phyloP scores from a whole-genome alignment of 202 grass and related monocot genomes.

The Musa balbisiana region DNA sequence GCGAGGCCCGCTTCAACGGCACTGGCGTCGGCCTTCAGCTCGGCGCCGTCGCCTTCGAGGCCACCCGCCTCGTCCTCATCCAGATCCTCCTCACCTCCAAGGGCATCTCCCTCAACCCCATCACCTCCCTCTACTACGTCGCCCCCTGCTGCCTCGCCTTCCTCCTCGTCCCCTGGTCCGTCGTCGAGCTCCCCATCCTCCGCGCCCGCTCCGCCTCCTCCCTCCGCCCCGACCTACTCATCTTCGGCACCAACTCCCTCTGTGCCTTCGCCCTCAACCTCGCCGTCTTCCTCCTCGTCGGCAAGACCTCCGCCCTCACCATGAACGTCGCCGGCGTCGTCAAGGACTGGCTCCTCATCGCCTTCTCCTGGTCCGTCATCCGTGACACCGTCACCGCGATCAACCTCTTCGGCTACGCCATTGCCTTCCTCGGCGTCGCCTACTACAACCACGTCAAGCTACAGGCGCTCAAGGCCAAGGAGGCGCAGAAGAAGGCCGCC shows the following conservation, averaged over 20 bases:
- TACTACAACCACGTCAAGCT: constrained; percentile 97
- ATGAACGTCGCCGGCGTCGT: constrained; percentile 94
- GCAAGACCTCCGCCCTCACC: constrained; percentile 87
- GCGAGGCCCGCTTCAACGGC: constrained; percentile 64
- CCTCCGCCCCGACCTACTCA: constrained; percentile 66
- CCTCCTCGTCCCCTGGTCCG: constrained; percentile 62
- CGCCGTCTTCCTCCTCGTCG: constrained; percentile 79
- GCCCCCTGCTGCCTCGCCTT: constrained; percentile 77
- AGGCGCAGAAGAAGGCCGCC: constrained; percentile 70
- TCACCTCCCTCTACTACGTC: constrained; percentile 95
- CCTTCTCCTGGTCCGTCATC: constrained; percentile 95
- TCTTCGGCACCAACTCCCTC: constrained; percentile 83
- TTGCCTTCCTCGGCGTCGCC: constrained; percentile 77
- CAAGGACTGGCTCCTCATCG: constrained; percentile 96
- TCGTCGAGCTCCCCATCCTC: constrained; percentile 76
- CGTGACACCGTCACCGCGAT: constrained; percentile 68
- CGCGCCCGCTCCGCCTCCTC: constrained; percentile 28
- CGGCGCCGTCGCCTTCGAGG: constrained; percentile 72
- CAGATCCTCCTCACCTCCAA: constrained; percentile 97
- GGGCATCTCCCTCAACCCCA: constrained; percentile 90
- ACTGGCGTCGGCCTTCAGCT: constrained; percentile 72
- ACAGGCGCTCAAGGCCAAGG: constrained; percentile 82
- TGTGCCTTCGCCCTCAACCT: constrained; percentile 96
- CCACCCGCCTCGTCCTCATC: constrained; percentile 88
- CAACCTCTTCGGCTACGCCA: constrained; percentile 80